Evolutionary conservation across 2,329 filamentous ascomycete genomes (phyloP).

Genomic region (Colletotrichum cordylinicola): DNA sequence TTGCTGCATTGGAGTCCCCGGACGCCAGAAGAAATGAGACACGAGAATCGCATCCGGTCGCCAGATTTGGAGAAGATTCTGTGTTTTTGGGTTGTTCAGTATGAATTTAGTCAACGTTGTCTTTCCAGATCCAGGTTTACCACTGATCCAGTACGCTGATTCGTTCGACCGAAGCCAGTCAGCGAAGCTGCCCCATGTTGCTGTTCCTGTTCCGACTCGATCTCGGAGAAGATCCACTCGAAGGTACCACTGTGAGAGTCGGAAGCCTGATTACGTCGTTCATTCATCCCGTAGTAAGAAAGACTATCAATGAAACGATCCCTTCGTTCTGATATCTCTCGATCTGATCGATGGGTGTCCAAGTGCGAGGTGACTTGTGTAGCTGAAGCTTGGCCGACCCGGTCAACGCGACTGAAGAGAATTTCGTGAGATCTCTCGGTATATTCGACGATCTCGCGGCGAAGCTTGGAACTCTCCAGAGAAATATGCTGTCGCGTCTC

Average conservation of each 20-base stretch:
- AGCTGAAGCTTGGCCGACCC: background rate
- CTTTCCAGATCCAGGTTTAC: background rate
- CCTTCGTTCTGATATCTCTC: background rate
- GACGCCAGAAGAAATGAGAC: background rate
- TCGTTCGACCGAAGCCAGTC: background rate
- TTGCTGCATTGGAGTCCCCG: background rate
- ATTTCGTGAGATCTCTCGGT: too few relatives aligned
- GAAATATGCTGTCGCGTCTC: background rate
- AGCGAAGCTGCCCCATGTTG: background rate
- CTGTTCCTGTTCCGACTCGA: background rate
- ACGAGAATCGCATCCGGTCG: background rate
- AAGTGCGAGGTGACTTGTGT: background rate
- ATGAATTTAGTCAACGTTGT: background rate
- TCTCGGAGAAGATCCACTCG: background rate
- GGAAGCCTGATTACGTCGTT: background rate
- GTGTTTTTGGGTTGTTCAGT: background rate
- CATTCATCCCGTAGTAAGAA: background rate
- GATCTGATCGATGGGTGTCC: background rate
- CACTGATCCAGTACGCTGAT: background rate
- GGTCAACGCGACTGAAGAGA: background rate
- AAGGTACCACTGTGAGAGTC: background rate
- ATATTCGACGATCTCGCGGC: background rate
- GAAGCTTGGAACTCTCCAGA: background rate
- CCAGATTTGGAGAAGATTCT: background rate
- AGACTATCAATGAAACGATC: background rate